phyloP scores from a whole-genome alignment of 495 filamentous ascomycete genomes.

The Penicillium mononematosum region DNA sequence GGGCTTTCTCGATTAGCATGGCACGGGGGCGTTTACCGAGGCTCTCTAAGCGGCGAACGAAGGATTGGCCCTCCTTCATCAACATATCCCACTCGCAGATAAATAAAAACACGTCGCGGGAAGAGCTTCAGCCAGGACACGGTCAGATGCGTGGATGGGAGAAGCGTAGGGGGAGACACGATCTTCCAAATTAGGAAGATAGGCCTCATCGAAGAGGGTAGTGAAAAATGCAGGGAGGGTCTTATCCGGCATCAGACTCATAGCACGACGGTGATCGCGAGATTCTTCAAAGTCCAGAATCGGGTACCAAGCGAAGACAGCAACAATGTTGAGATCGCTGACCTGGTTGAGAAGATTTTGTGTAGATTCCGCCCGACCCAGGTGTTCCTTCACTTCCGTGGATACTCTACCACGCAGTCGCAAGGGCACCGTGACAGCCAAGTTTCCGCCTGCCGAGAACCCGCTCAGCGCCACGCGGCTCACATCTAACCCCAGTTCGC shows the following conservation, averaged over 20 bases:
- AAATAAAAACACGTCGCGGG: slow-evolving; percentile 66
- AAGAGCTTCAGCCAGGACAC: slow-evolving; percentile 49
- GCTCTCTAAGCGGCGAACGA: slow-evolving; percentile 61
- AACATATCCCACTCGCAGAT: slow-evolving; percentile 94
- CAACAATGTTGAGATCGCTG: slow-evolving; percentile 48
- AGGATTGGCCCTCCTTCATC: slow-evolving; percentile 68
- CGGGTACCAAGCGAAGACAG: slow-evolving; percentile 79
- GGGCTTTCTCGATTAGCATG: slow-evolving; percentile 67
- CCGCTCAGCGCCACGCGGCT: slow-evolving; percentile 70
- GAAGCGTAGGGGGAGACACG: slow-evolving; percentile 60
- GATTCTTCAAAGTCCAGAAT: slow-evolving; percentile 77
- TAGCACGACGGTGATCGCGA: slow-evolving; percentile 68
- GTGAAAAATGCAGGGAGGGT: slow-evolving; percentile 73
- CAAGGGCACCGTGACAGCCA: slow-evolving; percentile 77
- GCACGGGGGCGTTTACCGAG: slow-evolving; percentile 67
- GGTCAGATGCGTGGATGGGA: slow-evolving; percentile 59
- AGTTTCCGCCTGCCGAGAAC: slow-evolving; percentile 86
- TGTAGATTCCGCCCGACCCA: slow-evolving; percentile 41
- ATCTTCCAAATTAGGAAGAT: slow-evolving; percentile 57
- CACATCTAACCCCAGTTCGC: slow-evolving; percentile 55
- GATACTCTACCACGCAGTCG: slow-evolving; percentile 49
- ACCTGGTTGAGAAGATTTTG: slow-evolving; percentile 35
- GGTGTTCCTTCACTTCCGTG: slow-evolving; percentile 26
- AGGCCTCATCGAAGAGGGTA: slow-evolving; percentile 81
- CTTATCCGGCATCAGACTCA: slow-evolving; percentile 64